Percentiles rank a stretch among this genome's conserved stretches.
Conservation (phyloP, 371 early-diverging fungal genomes). For the Mortierella sp. region DNA sequence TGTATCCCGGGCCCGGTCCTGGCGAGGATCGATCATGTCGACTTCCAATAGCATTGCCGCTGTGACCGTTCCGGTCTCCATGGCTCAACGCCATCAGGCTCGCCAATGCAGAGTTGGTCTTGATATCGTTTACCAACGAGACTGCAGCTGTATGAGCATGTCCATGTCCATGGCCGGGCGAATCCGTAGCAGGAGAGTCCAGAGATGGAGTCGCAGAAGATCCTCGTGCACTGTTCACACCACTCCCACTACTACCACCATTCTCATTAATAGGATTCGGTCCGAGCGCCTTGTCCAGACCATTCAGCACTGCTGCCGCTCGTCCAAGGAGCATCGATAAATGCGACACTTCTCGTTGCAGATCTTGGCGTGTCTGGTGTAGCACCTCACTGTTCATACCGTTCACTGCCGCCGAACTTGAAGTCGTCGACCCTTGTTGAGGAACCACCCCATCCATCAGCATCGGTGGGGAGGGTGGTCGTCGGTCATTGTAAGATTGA, state of each 20-base stretch:
- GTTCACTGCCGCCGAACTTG: background rate
- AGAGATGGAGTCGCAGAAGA: background rate
- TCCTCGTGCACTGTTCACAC: background rate
- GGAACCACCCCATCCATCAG: too few relatives aligned
- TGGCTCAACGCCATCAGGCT: constrained; percentile 56
- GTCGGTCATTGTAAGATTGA: constrained; percentile 12
- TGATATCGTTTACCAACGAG: constrained; percentile 13
- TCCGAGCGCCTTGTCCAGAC: constrained; percentile 63
- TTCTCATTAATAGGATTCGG: too few relatives aligned
- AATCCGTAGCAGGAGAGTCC: background rate
- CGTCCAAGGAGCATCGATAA: constrained; percentile 65
- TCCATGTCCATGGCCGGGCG: background rate
- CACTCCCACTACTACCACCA: background rate
- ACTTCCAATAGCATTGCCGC: too few relatives aligned
- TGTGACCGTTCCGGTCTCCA: constrained; percentile 15
- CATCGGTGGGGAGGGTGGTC: constrained; percentile 10
- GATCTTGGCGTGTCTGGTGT: constrained; percentile 69
- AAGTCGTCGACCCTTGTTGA: too few relatives aligned
- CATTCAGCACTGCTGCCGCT: constrained; percentile 69
- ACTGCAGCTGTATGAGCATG: background rate
- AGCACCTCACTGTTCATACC: constrained; percentile 57
- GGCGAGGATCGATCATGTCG: background rate
- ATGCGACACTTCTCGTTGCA: constrained; percentile 70
- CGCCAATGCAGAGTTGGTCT: constrained; percentile 56
- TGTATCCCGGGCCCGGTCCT: background rate